Evolutionary conservation across 495 filamentous ascomycete genomes (phyloP).

Genomic region (Aspergillus avenaceus): DNA sequence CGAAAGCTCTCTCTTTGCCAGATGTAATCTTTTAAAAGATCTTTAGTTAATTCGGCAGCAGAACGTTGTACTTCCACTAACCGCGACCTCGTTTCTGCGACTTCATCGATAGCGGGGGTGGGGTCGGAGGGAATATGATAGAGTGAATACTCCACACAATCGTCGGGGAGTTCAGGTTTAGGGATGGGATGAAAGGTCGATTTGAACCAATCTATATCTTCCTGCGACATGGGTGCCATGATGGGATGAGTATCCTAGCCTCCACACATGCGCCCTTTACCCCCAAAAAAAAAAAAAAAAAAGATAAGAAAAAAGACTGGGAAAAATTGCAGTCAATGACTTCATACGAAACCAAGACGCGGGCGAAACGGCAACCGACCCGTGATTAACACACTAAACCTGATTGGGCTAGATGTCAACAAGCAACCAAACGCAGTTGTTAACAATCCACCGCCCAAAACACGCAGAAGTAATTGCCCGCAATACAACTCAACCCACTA

Average conservation of each 20-base stretch:
- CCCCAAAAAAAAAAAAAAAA: neutral
- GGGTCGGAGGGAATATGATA: slow-evolving; percentile 55
- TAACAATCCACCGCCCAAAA: slow-evolving; percentile 33
- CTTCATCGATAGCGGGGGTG: slow-evolving; percentile 43
- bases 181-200: slow-evolving; percentile 56
- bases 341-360: slow-evolving; percentile 36
- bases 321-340: slow-evolving; percentile 23
- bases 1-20: slow-evolving; percentile 86
- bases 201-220: slow-evolving; percentile 47
- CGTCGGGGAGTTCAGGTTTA: slow-evolving; percentile 70
- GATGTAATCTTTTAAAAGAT: slow-evolving; percentile 76
- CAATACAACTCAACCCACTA: neutral
- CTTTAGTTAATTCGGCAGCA: slow-evolving; percentile 56
- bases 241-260: no score
- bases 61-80: slow-evolving; percentile 69
- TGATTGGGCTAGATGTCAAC: slow-evolving; percentile 41
- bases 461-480: slow-evolving; percentile 26
- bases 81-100: slow-evolving; percentile 49
- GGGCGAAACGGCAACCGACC: slow-evolving; percentile 21
- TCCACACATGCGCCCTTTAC: neutral
- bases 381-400: slow-evolving; percentile 27
- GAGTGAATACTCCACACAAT: slow-evolving; percentile 82
- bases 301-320: neutral
- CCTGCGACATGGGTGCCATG: slow-evolving; percentile 44
- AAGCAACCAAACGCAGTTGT: slow-evolving; percentile 18